Evolutionary conservation across 106 monocot species (phyloP).

Genomic region (Chionographis japonica): DNA sequence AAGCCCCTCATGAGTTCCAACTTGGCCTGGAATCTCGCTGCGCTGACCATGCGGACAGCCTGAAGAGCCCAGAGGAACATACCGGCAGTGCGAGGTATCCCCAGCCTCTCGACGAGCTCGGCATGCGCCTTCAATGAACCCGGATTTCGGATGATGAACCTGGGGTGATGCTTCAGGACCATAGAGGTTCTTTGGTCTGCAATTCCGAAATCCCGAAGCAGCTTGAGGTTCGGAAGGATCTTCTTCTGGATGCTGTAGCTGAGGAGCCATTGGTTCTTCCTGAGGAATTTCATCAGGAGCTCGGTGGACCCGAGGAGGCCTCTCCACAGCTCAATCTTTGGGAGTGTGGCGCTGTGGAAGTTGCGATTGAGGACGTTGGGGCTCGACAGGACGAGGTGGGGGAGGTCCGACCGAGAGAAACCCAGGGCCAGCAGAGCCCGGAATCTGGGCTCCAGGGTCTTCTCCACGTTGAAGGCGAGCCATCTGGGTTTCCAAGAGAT

Average conservation of each 20-base stretch:
- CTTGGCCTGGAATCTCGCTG: neutral
- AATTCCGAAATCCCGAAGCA: conserved; percentile 5
- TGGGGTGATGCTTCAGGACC: neutral
- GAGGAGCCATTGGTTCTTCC: neutral
- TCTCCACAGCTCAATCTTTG: conserved; percentile 3
- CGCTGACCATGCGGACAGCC: neutral
- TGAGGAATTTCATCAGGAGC: neutral
- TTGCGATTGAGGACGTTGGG: neutral
- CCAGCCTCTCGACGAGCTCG: neutral
- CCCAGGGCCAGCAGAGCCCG: neutral
- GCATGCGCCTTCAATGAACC: neutral
- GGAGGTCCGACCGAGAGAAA: neutral
- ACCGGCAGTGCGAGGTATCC: neutral
- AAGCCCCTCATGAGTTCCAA: conserved; percentile 9
- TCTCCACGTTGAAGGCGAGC: conserved; percentile 1
- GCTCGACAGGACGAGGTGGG: neutral
- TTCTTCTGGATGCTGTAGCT: neutral
- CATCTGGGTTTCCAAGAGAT: neutral
- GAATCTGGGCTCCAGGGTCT: conserved; percentile 1
- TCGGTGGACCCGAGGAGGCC: neutral
- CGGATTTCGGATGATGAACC: neutral
- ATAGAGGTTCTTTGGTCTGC: neutral
- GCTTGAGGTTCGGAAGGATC: conserved; percentile 1
- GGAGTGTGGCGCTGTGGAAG: neutral
- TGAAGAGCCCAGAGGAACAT: conserved; percentile 2